Base-by-base conservation (phyloP, 2,329 filamentous ascomycete genomes). In the Fusarium armeniacum region DNA sequence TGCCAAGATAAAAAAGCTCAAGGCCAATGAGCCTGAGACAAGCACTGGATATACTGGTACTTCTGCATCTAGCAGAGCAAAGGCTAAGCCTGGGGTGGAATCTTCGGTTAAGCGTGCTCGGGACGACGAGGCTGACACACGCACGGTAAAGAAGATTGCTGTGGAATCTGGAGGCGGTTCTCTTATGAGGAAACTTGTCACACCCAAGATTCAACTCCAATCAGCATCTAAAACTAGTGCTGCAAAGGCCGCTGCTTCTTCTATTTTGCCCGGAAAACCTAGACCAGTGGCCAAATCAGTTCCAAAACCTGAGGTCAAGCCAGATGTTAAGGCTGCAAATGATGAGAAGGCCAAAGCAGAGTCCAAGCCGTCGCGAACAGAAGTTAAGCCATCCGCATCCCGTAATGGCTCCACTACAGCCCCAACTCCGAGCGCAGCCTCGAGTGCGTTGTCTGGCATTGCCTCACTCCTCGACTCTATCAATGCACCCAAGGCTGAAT, bases 391-490 rank as follows among this genome's bases (percentile, higher is more conserved):
- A 6, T 52, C 71, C 13, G 60, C 76, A 13, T 57, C 76, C 15
- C 68, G 69, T 30, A 81, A 78, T 64, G 67, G 78, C 11, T 67
- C 78, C 12, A 72, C 80, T 24, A 6, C 62, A 10, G 15, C 46
- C 28, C n/a, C 62, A 13, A 30, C 62, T 15, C 26, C 62, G n/a
- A 64, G 51, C 33, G 33, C 74, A 11, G 64, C 73, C 13, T 77
- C 81, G 3, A 77, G 80, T 41, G 78, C 78, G 4, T 72, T 81
- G 40, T 87, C 85, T 2, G 84, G 82, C 36, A 86, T 89, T 58
- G 84, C 86, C 15, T 85, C 85, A 8, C 77, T 89, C 18, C 80
- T 89, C 22, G 85, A 85, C 58, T 83, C 82, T 13, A 84, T 84
- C 67, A 83, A 82, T 56, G 79, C 82, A 7, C 81, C 81, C 8